Percentiles rank a stretch among this genome's conserved stretches.
Conservation (phyloP, 257 asterid species). For the Solanum sparsipilum region DNA sequence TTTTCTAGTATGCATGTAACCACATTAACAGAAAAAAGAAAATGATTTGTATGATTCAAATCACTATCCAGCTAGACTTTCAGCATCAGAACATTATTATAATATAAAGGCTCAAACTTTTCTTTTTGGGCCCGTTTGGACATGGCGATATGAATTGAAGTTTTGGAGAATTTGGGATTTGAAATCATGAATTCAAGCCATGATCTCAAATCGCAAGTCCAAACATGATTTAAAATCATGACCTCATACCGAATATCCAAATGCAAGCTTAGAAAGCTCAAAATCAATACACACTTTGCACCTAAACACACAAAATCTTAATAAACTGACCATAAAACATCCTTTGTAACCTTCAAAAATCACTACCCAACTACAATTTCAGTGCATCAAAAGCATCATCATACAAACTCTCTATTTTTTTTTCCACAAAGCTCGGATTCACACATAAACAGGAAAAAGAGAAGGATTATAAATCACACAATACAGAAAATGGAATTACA, state of each 20-base stretch:
- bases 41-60: not conserved
- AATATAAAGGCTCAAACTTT: not conserved
- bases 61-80: not conserved
- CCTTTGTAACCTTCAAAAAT: not conserved
- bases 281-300: not conserved
- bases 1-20: not conserved
- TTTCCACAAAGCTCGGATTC: not conserved
- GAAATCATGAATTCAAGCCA: not conserved
- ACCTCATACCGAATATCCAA: not conserved
- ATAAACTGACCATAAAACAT: not conserved
- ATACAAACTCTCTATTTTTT: not conserved
- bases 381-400: not conserved
- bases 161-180: not conserved
- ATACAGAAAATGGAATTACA: not conserved
- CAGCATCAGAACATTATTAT: not conserved
- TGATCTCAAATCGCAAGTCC: not conserved
- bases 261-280: not conserved
- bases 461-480: not conserved
- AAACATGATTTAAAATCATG: not conserved
- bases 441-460: not conserved
- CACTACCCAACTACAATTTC: not conserved
- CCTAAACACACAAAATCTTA: not conserved
- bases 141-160: not conserved
- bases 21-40: slow-evolving; percentile 1
- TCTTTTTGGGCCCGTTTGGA: not conserved